Evolutionary conservation across 2,329 filamentous ascomycete species (phyloP).

Genomic region (Thermothelomyces thermophilus): DNA sequence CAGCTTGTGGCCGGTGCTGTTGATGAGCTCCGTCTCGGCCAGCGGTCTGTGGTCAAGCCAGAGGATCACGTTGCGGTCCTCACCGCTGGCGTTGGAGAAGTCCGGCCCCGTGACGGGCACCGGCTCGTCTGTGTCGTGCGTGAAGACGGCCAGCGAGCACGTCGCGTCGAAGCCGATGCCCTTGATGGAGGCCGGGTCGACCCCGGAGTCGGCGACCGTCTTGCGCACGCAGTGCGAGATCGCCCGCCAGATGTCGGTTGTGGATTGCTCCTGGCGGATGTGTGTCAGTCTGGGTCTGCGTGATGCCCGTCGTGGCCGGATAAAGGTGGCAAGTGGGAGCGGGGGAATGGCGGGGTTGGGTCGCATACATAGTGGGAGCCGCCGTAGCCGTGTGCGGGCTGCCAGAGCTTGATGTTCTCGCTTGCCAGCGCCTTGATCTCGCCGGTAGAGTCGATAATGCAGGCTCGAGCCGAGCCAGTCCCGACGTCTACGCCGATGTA

Average conservation of each 20-base stretch:
- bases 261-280: constrained; percentile 76
- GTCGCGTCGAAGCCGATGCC: constrained; percentile 97
- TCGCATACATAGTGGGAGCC: constrained; percentile 52
- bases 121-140: constrained; percentile 81
- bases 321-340: too few relatives aligned
- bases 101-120: constrained; percentile 83
- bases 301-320: not conserved
- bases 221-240: constrained; percentile 84
- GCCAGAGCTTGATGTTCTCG: constrained; percentile 73
- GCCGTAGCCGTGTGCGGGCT: constrained; percentile 61
- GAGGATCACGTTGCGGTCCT: constrained; percentile 90
- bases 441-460: constrained; percentile 85
- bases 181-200: constrained; percentile 68
- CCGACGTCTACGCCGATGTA: constrained; percentile 67
- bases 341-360: too few relatives aligned
- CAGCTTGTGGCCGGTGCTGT: constrained; percentile 84
- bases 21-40: constrained; percentile 87
- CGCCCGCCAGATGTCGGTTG: constrained; percentile 90
- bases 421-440: constrained; percentile 75
- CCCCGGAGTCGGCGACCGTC: constrained; percentile 73
- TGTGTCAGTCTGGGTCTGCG: not conserved
- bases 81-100: constrained; percentile 64
- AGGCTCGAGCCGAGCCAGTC: constrained; percentile 89
- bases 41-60: constrained; percentile 96
- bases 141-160: constrained; percentile 92